These are phyloP conservation scores for Apiospora marii DNA, from an alignment of 2,329 filamentous ascomycete species.

Conservation along the genomic window DNA sequence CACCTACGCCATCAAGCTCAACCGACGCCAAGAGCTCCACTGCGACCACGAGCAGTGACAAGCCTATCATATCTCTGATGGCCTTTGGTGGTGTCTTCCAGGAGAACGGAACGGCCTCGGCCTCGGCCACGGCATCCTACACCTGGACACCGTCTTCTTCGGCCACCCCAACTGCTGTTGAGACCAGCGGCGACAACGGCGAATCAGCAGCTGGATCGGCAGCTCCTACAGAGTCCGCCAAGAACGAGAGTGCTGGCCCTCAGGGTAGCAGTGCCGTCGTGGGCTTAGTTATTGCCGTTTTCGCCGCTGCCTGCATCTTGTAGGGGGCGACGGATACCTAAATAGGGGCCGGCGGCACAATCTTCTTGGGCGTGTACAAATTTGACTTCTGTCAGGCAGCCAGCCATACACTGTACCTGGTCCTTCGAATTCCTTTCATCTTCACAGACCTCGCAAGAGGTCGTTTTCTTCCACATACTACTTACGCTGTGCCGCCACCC, in stretches of 20 bases:
- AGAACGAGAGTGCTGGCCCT: conserved; percentile 53
- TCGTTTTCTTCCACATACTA: neutral
- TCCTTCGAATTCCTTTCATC: neutral
- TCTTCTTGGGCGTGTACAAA: conserved; percentile 14
- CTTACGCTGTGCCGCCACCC: conserved; percentile 17
- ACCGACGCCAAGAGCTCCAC: neutral
- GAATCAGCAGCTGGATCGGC: conserved; percentile 38
- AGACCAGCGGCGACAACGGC: conserved; percentile 32
- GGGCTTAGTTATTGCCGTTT: conserved; percentile 63
- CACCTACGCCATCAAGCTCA: conserved; percentile 28
- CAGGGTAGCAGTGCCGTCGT: conserved; percentile 60
- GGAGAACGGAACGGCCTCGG: conserved; percentile 52
- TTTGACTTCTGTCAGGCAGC: neutral
- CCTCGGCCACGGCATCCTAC: conserved; percentile 36
- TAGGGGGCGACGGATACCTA: conserved; percentile 28
- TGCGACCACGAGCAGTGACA: conserved; percentile 25
- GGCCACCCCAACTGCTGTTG: conserved; percentile 37
- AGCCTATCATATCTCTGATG: conserved; percentile 33
- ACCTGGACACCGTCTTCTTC: conserved; percentile 32
- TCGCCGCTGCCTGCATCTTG: conserved; percentile 54
- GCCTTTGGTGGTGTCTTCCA: conserved; percentile 59
- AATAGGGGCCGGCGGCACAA: neutral
- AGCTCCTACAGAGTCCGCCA: conserved; percentile 46
- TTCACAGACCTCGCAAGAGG: conserved; percentile 8
- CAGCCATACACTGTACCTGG: neutral